Evolutionary conservation across 305 asterid genomes (phyloP).

Genomic region (Fraxinus ornus): DNA sequence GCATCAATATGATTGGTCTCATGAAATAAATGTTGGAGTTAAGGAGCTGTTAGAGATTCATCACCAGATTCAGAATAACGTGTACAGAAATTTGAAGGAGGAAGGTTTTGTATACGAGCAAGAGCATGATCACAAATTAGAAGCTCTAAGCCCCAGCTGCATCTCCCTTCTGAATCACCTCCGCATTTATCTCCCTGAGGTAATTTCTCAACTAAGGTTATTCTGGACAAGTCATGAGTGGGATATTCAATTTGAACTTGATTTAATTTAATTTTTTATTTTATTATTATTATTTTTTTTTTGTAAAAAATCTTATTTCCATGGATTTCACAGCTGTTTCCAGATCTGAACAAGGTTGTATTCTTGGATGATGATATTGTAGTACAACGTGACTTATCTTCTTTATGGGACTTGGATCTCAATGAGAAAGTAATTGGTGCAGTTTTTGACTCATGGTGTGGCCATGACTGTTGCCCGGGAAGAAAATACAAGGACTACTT

Average conservation of each 20-base stretch:
- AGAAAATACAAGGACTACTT: slow-evolving; percentile 61
- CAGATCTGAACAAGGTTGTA: slow-evolving; percentile 68
- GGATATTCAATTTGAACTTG: slow-evolving; percentile 15
- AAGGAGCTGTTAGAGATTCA: slow-evolving; percentile 72
- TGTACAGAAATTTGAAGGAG: slow-evolving; percentile 40
- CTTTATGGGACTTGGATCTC: slow-evolving; percentile 86
- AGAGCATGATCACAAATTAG: slow-evolving; percentile 44
- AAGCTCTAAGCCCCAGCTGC: slow-evolving; percentile 53
- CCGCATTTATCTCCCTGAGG: slow-evolving; percentile 86
- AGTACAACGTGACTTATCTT: slow-evolving; percentile 69
- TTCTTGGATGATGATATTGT: slow-evolving; percentile 82
- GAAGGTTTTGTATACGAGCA: slow-evolving; percentile 35
- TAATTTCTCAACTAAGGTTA: slow-evolving; percentile 25
- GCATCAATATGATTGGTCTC: slow-evolving; percentile 86
- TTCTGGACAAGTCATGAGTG: slow-evolving; percentile 19
- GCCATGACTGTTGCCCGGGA: slow-evolving; percentile 55
- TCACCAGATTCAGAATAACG: slow-evolving; percentile 54
- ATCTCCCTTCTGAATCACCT: slow-evolving; percentile 77
- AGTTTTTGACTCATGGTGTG: slow-evolving; percentile 65
- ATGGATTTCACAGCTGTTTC: slow-evolving; percentile 66
- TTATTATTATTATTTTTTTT: no score
- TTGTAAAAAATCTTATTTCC: slow-evolving; percentile 27
- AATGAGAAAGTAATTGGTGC: slow-evolving; percentile 77
- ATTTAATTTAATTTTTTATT: neutral
- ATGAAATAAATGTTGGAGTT: slow-evolving; percentile 53